Percentiles rank a stretch among this genome's conserved stretches.
Conservation (phyloP, 805 yeast genomes). For the Nakazawaea molendinolei region DNA sequence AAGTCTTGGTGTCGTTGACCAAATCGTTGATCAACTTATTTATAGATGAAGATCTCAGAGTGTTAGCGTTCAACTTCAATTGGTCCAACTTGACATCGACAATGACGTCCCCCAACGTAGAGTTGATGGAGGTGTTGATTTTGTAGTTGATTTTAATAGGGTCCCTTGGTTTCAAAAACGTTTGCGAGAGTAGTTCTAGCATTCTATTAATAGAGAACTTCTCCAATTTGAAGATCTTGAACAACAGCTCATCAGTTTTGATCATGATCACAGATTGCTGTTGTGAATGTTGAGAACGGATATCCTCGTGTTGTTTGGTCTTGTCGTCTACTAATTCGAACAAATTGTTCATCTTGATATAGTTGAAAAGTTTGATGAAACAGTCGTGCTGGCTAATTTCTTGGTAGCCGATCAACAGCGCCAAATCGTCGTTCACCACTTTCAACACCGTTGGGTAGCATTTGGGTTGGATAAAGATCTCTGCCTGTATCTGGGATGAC, state of each 20-base stretch:
- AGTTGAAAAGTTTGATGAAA: conserved; percentile 36
- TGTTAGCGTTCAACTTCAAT: conserved; percentile 28
- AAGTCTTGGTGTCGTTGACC: conserved; percentile 33
- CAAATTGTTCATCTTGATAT: conserved; percentile 28
- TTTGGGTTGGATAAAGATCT: conserved; percentile 75
- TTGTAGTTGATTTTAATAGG: conserved; percentile 76
- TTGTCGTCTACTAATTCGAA: conserved; percentile 24
- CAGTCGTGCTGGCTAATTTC: conserved; percentile 83
- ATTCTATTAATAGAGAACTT: conserved; percentile 66
- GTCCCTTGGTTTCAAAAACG: conserved; percentile 66
- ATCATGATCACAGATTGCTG: conserved; percentile 21
- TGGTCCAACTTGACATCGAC: conserved; percentile 63
- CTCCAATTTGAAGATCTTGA: conserved; percentile 38
- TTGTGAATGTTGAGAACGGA: conserved; percentile 13
- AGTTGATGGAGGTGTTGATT: conserved; percentile 67
- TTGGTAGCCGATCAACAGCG: conserved; percentile 63
- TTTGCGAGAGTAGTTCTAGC: conserved; percentile 57
- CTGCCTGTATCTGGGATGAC: conserved; percentile 51
- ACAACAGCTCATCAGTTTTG: conserved; percentile 38
- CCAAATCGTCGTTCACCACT: conserved; percentile 54
- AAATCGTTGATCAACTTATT: conserved; percentile 38
- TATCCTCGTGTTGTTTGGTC: conserved; percentile 15
- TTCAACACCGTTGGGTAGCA: conserved; percentile 63
- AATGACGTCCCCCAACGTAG: conserved; percentile 74
- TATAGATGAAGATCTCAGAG: conserved; percentile 32